Evolutionary conservation across 768 basidiomycete genomes (phyloP), one percentile per base, ranked within the genome.

Genomic region (Zangia roseola): DNA sequence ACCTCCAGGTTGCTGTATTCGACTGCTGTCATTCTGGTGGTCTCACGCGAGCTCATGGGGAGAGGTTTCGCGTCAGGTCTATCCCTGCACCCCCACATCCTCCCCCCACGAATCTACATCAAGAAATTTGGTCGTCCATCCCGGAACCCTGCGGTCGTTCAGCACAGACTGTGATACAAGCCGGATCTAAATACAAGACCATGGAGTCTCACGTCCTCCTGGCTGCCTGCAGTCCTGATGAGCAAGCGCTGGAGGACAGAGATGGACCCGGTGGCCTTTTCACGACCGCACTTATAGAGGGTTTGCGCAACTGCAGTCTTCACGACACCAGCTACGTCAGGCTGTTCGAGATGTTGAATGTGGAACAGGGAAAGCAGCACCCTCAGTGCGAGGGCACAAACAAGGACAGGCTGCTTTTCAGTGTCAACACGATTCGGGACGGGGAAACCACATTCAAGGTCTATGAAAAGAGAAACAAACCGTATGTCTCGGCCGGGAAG

Each of bases 21-120:
- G 59, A 60, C 33, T 61, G 59, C 12, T 60, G 59, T 35, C 50
- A 54, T 43, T 58, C 59, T 1, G 59, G 59, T 4, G 59, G 59
- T 37, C 53, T 56, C 24, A 10, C 56, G 10, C 53, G 59, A 14
- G 43, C 21, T 6, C 19, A 41, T 13, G 53, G 19, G 12, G 9
- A 10, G 4, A 26, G 39, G 4, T 43, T 55, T 7, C 48, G 38
- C 13, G 6, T 36, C 30, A 50, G 56, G 34, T 52, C 24, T 14
- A 45, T 57, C 28, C 50, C 53, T 5, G 37, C 59, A 3, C 52
- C 53, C 0, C 46, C 50, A 28, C 14, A n/a, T 23, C 56, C 52
- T 1, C 52, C 52, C 1, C 59, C 59, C 5, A 30, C 45, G 20
- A 50, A 60, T 33, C 50, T 60, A 1, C 10, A 53, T 25, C 45